Evolutionary conservation across 768 basidiomycete species (phyloP).

Genomic region (Sarcomyxa edulis): DNA sequence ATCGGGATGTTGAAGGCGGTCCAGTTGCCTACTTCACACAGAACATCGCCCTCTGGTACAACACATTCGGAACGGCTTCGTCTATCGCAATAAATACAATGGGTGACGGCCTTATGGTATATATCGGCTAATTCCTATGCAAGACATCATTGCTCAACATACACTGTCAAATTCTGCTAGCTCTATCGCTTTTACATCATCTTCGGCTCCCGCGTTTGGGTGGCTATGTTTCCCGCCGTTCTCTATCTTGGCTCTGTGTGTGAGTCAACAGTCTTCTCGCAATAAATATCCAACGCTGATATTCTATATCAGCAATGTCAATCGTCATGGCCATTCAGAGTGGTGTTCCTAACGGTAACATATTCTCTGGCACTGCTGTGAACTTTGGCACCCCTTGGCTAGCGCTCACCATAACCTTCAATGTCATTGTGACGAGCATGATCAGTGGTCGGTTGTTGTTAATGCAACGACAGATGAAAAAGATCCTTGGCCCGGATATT

Average conservation of each 20-base stretch:
- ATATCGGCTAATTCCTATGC: slow-evolving; percentile 1
- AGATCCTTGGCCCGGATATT: slow-evolving; percentile 10
- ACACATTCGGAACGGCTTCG: slow-evolving; percentile 22
- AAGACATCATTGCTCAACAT: not conserved
- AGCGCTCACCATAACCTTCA: slow-evolving; percentile 18
- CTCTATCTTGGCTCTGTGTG: slow-evolving; percentile 13
- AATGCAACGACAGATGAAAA: slow-evolving; percentile 10
- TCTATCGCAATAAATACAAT: slow-evolving; percentile 23
- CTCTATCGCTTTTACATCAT: slow-evolving; percentile 30
- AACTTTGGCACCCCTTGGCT: slow-evolving; percentile 23
- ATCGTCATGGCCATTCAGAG: slow-evolving; percentile 21
- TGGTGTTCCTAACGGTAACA: slow-evolving; percentile 19
- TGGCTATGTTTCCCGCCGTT: slow-evolving; percentile 13
- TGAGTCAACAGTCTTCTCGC: slow-evolving; percentile 1
- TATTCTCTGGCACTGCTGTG: slow-evolving; percentile 19
- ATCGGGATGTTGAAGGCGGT: slow-evolving; percentile 24
- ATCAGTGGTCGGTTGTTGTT: slow-evolving; percentile 22
- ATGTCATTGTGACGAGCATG: slow-evolving; percentile 22
- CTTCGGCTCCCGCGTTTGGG: slow-evolving; percentile 11
- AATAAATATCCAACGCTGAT: not conserved
- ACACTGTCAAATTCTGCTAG: slow-evolving; percentile 12
- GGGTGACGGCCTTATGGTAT: slow-evolving; percentile 29
- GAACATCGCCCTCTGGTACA: slow-evolving; percentile 22
- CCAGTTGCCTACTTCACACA: slow-evolving; percentile 21
- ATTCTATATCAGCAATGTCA: slow-evolving; percentile 14